These are phyloP conservation scores for Magnolia sinica DNA, from an alignment of 164 flowering plant genomes.

Conservation along the genomic window DNA sequence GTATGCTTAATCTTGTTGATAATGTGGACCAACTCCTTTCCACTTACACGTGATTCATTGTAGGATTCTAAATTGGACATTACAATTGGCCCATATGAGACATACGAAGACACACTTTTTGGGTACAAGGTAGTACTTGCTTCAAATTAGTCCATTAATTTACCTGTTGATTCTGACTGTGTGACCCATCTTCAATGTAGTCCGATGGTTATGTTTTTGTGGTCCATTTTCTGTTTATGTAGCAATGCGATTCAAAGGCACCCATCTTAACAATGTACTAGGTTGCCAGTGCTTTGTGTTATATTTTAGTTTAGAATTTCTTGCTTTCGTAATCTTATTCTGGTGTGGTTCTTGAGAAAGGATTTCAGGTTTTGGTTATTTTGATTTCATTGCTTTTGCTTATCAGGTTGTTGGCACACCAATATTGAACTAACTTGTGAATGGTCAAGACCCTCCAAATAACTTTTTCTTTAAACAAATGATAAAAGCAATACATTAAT, in stretches of 20 bases:
- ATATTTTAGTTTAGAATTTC: too few species aligned
- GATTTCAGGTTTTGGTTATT: too few species aligned
- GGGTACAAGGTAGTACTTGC: constrained; percentile 76
- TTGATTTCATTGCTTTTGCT: too few species aligned
- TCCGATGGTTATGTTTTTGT: not conserved
- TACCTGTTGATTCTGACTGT: not conserved
- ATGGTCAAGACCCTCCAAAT: too few species aligned
- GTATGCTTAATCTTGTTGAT: not conserved
- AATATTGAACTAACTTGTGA: too few species aligned
- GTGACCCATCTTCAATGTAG: not conserved
- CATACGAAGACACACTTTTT: constrained; percentile 82
- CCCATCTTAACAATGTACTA: not conserved
- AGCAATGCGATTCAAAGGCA: not conserved
- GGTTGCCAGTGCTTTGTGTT: too few species aligned
- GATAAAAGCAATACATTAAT: too few species aligned
- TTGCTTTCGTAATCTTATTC: too few species aligned
- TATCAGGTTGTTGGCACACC: too few species aligned
- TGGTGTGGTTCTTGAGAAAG: too few species aligned
- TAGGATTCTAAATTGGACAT: constrained; percentile 93
- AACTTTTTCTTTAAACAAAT: too few species aligned
- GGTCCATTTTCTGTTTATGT: not conserved
- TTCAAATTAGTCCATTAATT: not conserved
- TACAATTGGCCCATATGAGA: constrained; percentile 96
- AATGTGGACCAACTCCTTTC: not conserved
- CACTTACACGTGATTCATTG: not conserved